These are phyloP conservation scores for Torulaspora maleeae DNA, from an alignment of 805 yeast genomes.

Conservation along the genomic window DNA sequence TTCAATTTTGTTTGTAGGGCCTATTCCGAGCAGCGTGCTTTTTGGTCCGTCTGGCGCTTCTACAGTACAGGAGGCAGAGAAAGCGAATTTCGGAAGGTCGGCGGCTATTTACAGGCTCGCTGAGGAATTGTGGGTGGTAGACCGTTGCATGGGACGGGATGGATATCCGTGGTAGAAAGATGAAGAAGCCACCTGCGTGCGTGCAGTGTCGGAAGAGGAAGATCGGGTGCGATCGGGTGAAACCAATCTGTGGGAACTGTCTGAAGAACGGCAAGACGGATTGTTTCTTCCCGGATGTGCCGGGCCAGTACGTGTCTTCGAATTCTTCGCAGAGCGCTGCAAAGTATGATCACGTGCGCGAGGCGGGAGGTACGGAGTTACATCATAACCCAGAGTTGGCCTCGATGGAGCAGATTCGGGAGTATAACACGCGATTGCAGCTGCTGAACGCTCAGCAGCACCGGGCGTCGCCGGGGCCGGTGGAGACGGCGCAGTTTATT, in stretches of 20 bases:
- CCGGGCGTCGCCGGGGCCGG: constrained; percentile 18
- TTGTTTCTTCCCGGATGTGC: constrained; percentile 32
- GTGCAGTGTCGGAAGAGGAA: constrained; percentile 34
- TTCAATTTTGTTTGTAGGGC: constrained; percentile 5
- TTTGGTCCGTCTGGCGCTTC: constrained; percentile 10
- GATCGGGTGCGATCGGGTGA: constrained; percentile 42
- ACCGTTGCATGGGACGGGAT: constrained; percentile 1
- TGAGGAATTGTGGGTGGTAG: neutral
- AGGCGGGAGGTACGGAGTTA: constrained; percentile 5
- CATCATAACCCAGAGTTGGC: constrained; percentile 26
- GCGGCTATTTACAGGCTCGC: neutral
- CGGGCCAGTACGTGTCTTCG: constrained; percentile 27
- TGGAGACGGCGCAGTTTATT: constrained; percentile 24
- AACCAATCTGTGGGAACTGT: constrained; percentile 42
- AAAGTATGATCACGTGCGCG: constrained; percentile 8
- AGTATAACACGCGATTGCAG: constrained; percentile 30
- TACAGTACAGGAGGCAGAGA: neutral
- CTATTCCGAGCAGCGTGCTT: constrained; percentile 7
- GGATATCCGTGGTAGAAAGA: constrained; percentile 22
- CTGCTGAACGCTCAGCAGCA: constrained; percentile 23
- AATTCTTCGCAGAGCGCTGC: constrained; percentile 11
- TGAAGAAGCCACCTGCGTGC: constrained; percentile 31
- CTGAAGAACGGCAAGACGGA: constrained; percentile 23
- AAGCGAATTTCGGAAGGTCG: neutral
- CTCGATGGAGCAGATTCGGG: constrained; percentile 31